Conservation (phyloP, 2,329 filamentous ascomycete species). For the Talaromyces funiculosus region DNA sequence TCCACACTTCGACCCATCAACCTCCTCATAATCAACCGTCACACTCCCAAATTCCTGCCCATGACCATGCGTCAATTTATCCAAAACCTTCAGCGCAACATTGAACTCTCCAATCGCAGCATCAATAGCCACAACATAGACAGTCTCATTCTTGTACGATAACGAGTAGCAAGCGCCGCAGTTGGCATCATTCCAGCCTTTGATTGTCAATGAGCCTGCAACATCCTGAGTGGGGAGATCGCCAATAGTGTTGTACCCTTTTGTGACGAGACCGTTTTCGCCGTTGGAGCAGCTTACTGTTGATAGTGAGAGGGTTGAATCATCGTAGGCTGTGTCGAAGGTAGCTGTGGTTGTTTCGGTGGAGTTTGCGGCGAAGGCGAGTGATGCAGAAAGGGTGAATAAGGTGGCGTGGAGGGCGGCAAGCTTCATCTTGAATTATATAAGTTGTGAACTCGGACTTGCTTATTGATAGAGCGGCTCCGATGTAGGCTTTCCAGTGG, state of each 20-base stretch:
- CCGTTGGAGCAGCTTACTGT: slow-evolving; percentile 13
- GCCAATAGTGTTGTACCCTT: slow-evolving; percentile 6
- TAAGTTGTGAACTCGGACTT: background rate
- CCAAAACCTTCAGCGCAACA: slow-evolving; percentile 6
- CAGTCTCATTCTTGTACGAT: slow-evolving; percentile 8
- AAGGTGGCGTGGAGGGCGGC: background rate
- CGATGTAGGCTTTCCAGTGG: background rate
- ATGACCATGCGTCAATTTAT: slow-evolving; percentile 11
- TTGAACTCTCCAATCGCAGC: slow-evolving; percentile 6
- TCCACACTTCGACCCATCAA: slow-evolving; percentile 8
- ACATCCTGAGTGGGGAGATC: slow-evolving; percentile 10
- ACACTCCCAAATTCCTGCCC: slow-evolving; percentile 12
- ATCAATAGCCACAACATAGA: slow-evolving; percentile 14
- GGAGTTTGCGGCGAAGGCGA: background rate
- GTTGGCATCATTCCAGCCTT: slow-evolving; percentile 12
- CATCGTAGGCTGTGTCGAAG: slow-evolving; percentile 13
- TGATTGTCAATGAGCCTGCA: slow-evolving; percentile 9
- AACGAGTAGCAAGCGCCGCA: slow-evolving; percentile 14
- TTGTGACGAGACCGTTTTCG: slow-evolving; percentile 13
- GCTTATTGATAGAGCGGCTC: background rate
- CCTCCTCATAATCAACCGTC: slow-evolving; percentile 7
- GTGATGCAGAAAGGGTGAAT: background rate
- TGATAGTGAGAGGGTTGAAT: slow-evolving; percentile 7
- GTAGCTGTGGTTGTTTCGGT: slow-evolving; percentile 6
- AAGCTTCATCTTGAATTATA: background rate